Evolutionary conservation across 2,329 filamentous ascomycete species (phyloP), one percentile per base, ranked within the genome.

Genomic region (Penicillium aurantiogriseum): DNA sequence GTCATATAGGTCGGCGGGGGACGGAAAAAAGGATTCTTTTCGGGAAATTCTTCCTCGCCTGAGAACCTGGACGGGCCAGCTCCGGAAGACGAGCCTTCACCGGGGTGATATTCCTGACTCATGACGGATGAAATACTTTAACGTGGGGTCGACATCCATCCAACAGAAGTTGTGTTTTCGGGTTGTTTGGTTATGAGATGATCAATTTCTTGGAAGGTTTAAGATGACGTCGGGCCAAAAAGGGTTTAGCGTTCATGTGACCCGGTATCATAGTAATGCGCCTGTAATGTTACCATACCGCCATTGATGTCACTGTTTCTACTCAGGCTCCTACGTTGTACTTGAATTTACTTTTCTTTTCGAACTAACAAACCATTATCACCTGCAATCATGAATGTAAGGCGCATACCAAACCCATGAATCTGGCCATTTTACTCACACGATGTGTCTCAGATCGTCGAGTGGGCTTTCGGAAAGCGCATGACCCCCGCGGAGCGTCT

Each of bases 401-500:
- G 72, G 51, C 52, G 17, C n/a, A 51, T 38, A 13, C 4, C 1
- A 31, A 15, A 27, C 9, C 11, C 13, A 45, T 21, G 29, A 9
- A 11, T 10, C 27, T 36, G 21, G 5, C 2, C 7, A 17, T 25
- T 44, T 19, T 42, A 42, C 27, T 51, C 56, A 66, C 59, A 68
- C 54, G 56, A 50, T 54, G 21, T 60, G 62, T 59, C 64, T n/a
- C 68, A 97, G 91, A 91, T 97, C 73, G 85, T 99, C 61, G 94
- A 99, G 85, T 99, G 94, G 92, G 93, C 93, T 39, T 99, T 99
- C 73, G 94, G 94, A 66, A 97, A 97, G 85, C 94, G 94, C 77
- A 95, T 97, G 85, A 99, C 94, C 82, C 93, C 94, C 4, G 91
- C 92, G 58, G 79, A 81, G 72, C 77, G 79, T 65, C 73, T 82